phyloP scores from a whole-genome alignment of 306 rosid species.

The Abrus pulchellus region DNA sequence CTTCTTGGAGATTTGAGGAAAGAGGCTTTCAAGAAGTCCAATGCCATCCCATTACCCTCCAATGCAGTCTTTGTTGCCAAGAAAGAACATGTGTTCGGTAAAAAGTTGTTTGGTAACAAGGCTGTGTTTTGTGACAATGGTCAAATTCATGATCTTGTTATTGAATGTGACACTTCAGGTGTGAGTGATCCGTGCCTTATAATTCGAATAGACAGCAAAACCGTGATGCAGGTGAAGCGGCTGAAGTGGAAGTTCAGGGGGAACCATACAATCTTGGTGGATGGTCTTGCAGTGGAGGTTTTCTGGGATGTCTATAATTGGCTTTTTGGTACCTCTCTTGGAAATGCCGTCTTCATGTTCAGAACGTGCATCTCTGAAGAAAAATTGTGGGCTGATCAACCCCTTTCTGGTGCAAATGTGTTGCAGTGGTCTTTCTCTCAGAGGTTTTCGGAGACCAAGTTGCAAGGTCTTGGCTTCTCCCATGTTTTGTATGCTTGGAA shows the following conservation, averaged over 20 bases:
- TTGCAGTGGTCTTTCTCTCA: conserved; percentile 90
- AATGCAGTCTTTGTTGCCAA: conserved; percentile 82
- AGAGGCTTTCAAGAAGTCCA: conserved; percentile 91
- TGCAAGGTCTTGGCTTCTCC: conserved; percentile 77
- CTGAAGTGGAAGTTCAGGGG: conserved; percentile 96
- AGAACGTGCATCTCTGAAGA: conserved; percentile 83
- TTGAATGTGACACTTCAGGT: conserved; percentile 84
- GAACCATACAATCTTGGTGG: conserved; percentile 83
- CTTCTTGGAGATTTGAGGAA: conserved; percentile 94
- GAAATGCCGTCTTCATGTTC: conserved; percentile 94
- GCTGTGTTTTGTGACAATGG: conserved; percentile 87
- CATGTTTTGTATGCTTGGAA: conserved; percentile 94
- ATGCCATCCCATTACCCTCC: conserved; percentile 63
- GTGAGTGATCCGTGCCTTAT: conserved; percentile 72
- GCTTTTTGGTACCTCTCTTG: conserved; percentile 83
- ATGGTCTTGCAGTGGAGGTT: conserved; percentile 89
- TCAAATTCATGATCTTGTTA: conserved; percentile 81
- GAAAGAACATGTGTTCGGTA: conserved; percentile 92
- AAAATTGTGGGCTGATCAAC: conserved; percentile 75
- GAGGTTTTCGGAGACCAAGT: conserved; percentile 81
- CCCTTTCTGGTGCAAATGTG: conserved; percentile 68
- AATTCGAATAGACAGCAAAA: conserved; percentile 84
- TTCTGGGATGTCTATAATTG: conserved; percentile 97
- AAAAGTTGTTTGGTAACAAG: conserved; percentile 74
- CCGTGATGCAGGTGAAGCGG: conserved; percentile 90